Conservation (phyloP, 768 basidiomycete genomes). For the Suillus lakei region DNA sequence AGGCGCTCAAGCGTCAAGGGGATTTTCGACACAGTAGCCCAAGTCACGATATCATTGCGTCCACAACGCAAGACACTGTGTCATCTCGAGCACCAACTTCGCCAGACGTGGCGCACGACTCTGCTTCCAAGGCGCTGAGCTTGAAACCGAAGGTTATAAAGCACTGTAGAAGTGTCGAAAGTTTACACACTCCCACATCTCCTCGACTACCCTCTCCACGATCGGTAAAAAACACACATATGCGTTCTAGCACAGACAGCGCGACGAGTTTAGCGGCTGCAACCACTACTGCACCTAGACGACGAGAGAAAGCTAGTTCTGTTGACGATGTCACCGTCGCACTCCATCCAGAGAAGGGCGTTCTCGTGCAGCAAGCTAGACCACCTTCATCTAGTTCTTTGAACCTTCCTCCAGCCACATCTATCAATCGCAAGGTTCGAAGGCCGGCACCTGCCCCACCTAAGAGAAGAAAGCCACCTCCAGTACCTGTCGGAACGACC, state of each 20-base stretch:
- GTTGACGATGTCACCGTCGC: slow-evolving; percentile 29
- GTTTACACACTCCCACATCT: slow-evolving; percentile 42
- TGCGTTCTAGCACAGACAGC: slow-evolving; percentile 47
- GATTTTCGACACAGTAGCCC: slow-evolving; percentile 45
- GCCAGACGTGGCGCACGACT: slow-evolving; percentile 21
- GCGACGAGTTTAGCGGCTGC: slow-evolving; percentile 34
- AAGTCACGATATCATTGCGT: slow-evolving; percentile 46
- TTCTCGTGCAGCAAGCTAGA: slow-evolving; percentile 22
- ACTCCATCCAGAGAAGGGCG: slow-evolving; percentile 20
- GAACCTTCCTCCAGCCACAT: slow-evolving; percentile 21
- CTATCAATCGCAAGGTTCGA: slow-evolving; percentile 32
- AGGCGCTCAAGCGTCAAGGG: slow-evolving; percentile 29
- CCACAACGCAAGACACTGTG: slow-evolving; percentile 40
- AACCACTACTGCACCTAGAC: slow-evolving; percentile 19
- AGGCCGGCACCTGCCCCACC: slow-evolving; percentile 71
- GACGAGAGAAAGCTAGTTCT: slow-evolving; percentile 31
- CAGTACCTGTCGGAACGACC: slow-evolving; percentile 58
- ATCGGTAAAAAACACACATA: slow-evolving; percentile 40
- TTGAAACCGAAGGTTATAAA: slow-evolving; percentile 55
- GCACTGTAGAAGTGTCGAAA: slow-evolving; percentile 69
- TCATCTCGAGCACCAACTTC: slow-evolving; percentile 18
- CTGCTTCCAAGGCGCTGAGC: slow-evolving; percentile 24
- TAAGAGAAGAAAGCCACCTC: slow-evolving; percentile 73
- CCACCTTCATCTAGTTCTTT: slow-evolving; percentile 25
- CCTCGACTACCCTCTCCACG: slow-evolving; percentile 35